Evolutionary conservation across 805 yeast genomes (phyloP), one percentile per base, ranked within the genome.

Genomic region (Candida ulmi): DNA sequence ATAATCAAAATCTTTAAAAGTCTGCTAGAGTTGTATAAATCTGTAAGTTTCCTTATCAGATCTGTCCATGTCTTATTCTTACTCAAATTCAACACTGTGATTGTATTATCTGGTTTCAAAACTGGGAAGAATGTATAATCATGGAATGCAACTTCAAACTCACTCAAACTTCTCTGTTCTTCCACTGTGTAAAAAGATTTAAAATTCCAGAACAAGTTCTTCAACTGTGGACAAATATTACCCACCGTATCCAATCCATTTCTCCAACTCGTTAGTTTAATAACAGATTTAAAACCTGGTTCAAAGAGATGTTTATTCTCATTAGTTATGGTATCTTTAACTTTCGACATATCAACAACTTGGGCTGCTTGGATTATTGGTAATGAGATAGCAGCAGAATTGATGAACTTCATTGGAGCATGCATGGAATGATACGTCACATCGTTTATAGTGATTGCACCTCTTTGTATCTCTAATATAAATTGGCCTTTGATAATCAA

Each of bases 401-500:
- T 43, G 43, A 65, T 24, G 35, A 58, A 72, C 47, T 40, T 65
- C 52, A 56, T 60, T 30, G 39, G 50, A 16, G 40, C 47, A 6
- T 42, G 44, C 24, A 45, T 45, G 16, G 58, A 64, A 49, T 50
- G 69, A 48, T 58, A 58, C 1, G 54, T 31, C 16, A 59, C 39
- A 47, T 69, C 63, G 45, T 78, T 77, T 1, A 77, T 43, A 4
- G 57, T 44, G 1, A 74, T 51, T 0, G 72, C 69, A 15, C 84
- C 84, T 37, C 71, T 53, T 43, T 66, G 69, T 0, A 78, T 58
- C 4, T 52, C 51, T 18, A 78, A 36, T 4, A 34, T 48, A 45
- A 65, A 76, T 42, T 69, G 76, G 1, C 84, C 83, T 39, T 62
- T 59, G 1, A 78, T 39, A 30, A 74, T 47, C 3, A 78, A 42